Evolutionary conservation across 2,329 filamentous ascomycete species (phyloP), one percentile per base, ranked within the genome.

Genomic region (Plectosphaerella cucumerina): DNA sequence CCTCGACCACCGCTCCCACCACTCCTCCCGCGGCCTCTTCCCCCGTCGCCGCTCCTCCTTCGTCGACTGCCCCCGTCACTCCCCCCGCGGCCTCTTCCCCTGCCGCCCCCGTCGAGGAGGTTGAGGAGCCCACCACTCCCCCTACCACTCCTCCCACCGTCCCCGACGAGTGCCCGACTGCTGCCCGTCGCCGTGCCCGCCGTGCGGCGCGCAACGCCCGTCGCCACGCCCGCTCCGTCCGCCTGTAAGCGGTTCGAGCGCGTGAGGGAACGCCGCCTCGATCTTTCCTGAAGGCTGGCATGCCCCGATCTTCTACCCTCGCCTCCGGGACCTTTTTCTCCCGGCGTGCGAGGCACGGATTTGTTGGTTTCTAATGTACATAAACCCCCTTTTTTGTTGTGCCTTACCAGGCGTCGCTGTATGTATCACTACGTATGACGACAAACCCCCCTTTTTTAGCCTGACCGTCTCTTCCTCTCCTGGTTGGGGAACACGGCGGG

Each of bases 1-100:
- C 60, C 49, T 59, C 63, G 49, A 62, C 62, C 48, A 52, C 59
- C 37, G 56, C 54, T 18, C 56, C 61, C 23, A 50, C 65, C 35
- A 52, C 60, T 35, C 60, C 58, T 39, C 44, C 52, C 17, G 26
- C 50, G 41, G 21, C 51, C 23, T 21, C 50, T 58, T 50, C 55
- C 57, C 18, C 50, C 3, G 34, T 17, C 42, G 31, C 54, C 47
- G 22, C 48, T 55, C 54, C 55, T 44, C 52, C 62, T 42, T 53
- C 57, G 39, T 54, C 58, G 17, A 39, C 50, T 10, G 37, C 44
- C 41, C 42, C 48, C 20, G 37, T 43, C 22, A 47, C 50, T n/a
- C 43, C 51, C 33, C 48, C 60, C 48, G 59, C 63, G 48, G 61
- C 62, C 48, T 52, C 59, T 39, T 56, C 54, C 20, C 52, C 67